A percentile compares a stretch with the other conserved stretches of the same genome.
Conservation (phyloP, 495 filamentous ascomycete genomes). For the Venustampulla echinocandica region DNA sequence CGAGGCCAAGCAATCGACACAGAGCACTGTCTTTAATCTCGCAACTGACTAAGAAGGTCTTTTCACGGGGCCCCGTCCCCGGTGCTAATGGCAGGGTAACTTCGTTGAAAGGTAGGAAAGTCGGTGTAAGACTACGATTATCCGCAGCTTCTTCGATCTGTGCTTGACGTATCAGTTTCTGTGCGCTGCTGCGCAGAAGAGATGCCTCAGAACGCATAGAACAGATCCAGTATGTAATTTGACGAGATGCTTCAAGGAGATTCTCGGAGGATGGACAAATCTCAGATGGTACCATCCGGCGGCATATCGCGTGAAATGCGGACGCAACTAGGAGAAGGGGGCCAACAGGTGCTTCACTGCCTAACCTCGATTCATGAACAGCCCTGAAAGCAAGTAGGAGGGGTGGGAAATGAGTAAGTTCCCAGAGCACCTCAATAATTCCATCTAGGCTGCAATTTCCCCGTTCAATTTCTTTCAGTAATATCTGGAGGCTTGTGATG, state of each 20-base stretch:
- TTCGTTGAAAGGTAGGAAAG: constrained; percentile 7
- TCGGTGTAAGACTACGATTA: not conserved
- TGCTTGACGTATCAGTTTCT: not conserved
- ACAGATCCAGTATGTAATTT: constrained; percentile 11
- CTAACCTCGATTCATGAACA: constrained; percentile 6
- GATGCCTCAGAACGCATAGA: constrained; percentile 8
- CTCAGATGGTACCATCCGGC: constrained; percentile 6
- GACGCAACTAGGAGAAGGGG: constrained; percentile 5
- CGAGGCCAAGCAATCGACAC: constrained; percentile 4
- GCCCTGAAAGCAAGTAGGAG: constrained; percentile 9
- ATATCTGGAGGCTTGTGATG: constrained; percentile 11
- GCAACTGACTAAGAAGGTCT: constrained; percentile 8
- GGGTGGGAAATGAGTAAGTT: constrained; percentile 17
- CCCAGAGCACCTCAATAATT: constrained; percentile 11
- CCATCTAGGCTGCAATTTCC: constrained; percentile 5
- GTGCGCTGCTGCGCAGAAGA: not conserved
- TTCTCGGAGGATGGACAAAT: constrained; percentile 1
- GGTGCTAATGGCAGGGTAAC: not conserved
- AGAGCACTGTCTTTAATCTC: not conserved
- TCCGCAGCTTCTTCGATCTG: not conserved
- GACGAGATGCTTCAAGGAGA: constrained; percentile 12
- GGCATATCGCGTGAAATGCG: constrained; percentile 8
- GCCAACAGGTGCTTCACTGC: not conserved
- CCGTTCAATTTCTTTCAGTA: constrained; percentile 10
- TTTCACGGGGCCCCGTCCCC: too few relatives aligned